These are phyloP conservation scores for Epichloe sp. DNA, from an alignment of 2,329 filamentous ascomycete genomes.

Conservation along the genomic window DNA sequence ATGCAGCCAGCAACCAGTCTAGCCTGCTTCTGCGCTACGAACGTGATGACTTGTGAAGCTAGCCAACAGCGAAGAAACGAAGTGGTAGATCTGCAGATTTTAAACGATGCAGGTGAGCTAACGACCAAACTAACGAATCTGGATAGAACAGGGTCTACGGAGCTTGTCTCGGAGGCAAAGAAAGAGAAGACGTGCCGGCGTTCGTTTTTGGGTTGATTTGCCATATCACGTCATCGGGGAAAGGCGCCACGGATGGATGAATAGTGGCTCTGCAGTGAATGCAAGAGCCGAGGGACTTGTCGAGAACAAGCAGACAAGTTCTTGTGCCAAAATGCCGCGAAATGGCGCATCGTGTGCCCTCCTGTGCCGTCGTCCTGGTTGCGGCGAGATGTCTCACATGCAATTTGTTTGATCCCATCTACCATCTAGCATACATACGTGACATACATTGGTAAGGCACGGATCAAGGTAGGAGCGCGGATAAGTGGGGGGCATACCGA, in stretches of 20 bases:
- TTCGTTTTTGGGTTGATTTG: not conserved
- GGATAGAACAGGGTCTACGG: not conserved
- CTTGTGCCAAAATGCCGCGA: not conserved
- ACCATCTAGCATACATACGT: too few species aligned
- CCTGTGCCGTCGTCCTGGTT: not conserved
- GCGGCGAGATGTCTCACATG: not conserved
- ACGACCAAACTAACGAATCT: not conserved
- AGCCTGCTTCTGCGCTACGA: not conserved
- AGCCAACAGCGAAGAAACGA: not conserved
- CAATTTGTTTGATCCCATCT: too few species aligned
- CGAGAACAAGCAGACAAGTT: not conserved
- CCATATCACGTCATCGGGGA: conserved; percentile 2
- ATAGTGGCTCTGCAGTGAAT: not conserved
- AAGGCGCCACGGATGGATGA: not conserved
- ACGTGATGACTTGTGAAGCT: not conserved
- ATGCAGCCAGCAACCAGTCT: not conserved
- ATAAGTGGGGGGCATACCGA: too few species aligned
- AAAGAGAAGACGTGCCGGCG: not conserved
- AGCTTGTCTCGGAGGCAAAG: not conserved
- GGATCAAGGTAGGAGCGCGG: too few species aligned
- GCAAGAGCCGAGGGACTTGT: not conserved
- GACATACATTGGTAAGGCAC: too few species aligned
- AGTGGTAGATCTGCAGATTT: not conserved
- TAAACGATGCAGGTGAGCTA: not conserved
- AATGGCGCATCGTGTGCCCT: not conserved